phyloP scores from a whole-genome alignment of 495 filamentous ascomycete species.

The Penicillium steckii region DNA sequence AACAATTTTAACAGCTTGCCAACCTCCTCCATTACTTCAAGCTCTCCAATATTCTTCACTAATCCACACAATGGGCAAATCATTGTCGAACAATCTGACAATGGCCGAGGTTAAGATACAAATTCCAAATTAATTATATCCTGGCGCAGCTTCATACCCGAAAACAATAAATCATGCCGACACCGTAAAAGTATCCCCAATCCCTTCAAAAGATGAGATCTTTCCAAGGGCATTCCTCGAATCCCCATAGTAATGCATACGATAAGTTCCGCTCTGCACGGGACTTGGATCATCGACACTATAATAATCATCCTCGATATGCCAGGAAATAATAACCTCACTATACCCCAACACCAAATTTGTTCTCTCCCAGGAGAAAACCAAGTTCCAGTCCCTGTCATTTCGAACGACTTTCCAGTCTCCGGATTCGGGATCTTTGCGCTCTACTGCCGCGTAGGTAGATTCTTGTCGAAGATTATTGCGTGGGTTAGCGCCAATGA shows the following conservation, averaged over 20 bases:
- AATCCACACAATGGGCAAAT: too few species aligned
- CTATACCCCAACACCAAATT: constrained; percentile 71
- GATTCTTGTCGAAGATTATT: constrained; percentile 79
- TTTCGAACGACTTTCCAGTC: constrained; percentile 63
- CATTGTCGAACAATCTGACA: too few species aligned
- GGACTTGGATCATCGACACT: constrained; percentile 33
- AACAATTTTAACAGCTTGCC: too few species aligned
- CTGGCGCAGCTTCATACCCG: too few species aligned
- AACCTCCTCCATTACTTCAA: too few species aligned
- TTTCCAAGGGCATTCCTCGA: constrained; percentile 66
- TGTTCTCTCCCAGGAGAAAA: constrained; percentile 65
- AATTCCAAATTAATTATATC: too few species aligned
- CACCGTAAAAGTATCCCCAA: constrained; percentile 64
- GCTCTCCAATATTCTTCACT: too few species aligned
- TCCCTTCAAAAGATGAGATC: constrained; percentile 74
- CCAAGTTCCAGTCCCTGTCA: constrained; percentile 28
- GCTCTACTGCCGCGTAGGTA: constrained; percentile 80
- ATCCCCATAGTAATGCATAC: constrained; percentile 85
- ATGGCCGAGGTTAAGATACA: too few species aligned
- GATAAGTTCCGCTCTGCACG: constrained; percentile 63
- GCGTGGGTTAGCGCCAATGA: constrained; percentile 87
- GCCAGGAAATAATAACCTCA: constrained; percentile 78
- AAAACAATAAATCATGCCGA: constrained; percentile 6
- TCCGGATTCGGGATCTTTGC: constrained; percentile 43
- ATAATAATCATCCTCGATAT: constrained; percentile 60